These are phyloP conservation scores for Nissolia schottii DNA, from an alignment of 306 rosid genomes.

Conservation along the genomic window DNA sequence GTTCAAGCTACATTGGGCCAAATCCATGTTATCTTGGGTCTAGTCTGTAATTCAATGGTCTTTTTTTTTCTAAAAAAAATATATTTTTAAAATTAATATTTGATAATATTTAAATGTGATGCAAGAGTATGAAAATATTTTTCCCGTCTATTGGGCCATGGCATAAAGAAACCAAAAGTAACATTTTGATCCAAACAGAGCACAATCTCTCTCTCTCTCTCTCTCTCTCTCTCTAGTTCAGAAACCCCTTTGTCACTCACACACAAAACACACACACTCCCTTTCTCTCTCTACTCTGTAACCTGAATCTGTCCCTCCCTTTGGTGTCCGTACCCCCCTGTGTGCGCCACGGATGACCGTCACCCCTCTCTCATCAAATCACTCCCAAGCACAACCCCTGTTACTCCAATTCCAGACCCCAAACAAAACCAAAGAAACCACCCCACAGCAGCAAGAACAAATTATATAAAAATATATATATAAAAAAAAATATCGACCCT, in stretches of 20 bases:
- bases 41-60: no score
- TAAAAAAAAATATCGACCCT: background rate
- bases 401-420: no score
- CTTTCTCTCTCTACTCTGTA: background rate
- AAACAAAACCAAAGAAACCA: background rate
- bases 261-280: background rate
- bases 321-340: constrained; percentile 17
- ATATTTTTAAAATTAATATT: no score
- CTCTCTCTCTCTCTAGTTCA: background rate
- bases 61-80: no score
- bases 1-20: no score
- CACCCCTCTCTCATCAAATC: background rate
- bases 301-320: background rate
- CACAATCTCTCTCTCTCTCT: background rate
- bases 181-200: constrained; percentile 29
- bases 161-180: constrained; percentile 17
- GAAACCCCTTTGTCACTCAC: background rate
- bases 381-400: background rate
- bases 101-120: no score
- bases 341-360: background rate
- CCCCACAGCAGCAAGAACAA: background rate
- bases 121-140: no score
- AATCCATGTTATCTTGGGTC: no score
- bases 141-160: no score
- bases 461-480: background rate